Evolutionary conservation across 495 filamentous ascomycete species (phyloP).

Genomic region (Jackrogersella minutella): DNA sequence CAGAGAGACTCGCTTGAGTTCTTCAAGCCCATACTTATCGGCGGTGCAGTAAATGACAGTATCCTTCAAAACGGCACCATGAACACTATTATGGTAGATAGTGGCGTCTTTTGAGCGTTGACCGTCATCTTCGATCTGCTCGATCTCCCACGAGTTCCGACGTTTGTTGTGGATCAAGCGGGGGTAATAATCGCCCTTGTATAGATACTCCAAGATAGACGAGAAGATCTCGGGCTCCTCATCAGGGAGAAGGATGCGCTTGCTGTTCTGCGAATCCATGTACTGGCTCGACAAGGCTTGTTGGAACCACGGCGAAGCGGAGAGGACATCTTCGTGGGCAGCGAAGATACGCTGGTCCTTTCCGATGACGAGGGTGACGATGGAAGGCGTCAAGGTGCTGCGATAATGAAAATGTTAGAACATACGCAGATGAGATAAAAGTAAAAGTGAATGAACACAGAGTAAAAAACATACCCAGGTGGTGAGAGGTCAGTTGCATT

Average conservation of each 20-base stretch:
- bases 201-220: conserved; percentile 88
- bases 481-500: conserved; percentile 42
- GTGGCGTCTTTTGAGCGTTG: conserved; percentile 65
- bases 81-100: conserved; percentile 69
- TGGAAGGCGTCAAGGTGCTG: conserved; percentile 70
- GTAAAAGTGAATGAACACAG: neutral
- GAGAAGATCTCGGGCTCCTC: conserved; percentile 92
- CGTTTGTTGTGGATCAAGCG: conserved; percentile 75
- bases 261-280: conserved; percentile 64
- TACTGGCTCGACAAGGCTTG: conserved; percentile 67
- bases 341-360: conserved; percentile 84
- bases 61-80: conserved; percentile 79
- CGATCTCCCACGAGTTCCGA: conserved; percentile 74
- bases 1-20: conserved; percentile 82
- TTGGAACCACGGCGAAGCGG: conserved; percentile 78
- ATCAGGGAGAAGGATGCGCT: conserved; percentile 79
- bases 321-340: conserved; percentile 86
- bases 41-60: conserved; percentile 92
- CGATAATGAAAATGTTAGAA: conserved; percentile 8
- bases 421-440: neutral
- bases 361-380: conserved; percentile 83
- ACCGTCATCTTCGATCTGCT: conserved; percentile 59
- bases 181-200: conserved; percentile 91
- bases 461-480: conserved; percentile 41
- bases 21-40: conserved; percentile 78